These are phyloP conservation scores for Leucaena leucocephala DNA, from an alignment of 306 rosid genomes.

Conservation along the genomic window DNA sequence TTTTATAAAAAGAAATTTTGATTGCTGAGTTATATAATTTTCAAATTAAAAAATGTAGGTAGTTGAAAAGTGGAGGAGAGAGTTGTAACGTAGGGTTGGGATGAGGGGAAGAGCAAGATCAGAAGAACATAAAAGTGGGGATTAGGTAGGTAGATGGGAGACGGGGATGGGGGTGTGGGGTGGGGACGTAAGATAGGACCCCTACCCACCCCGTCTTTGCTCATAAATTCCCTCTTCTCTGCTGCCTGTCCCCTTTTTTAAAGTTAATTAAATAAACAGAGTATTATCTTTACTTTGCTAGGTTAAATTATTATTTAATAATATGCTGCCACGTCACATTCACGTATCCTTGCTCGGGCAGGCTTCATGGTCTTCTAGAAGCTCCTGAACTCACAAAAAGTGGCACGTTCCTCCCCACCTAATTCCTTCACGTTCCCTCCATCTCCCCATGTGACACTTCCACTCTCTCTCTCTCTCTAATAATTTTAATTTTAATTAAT, in stretches of 20 bases:
- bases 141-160: conserved; percentile 9
- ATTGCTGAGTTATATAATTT: no score
- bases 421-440: conserved; percentile 33
- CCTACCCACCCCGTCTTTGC: conserved; percentile 43
- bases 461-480: conserved; percentile 13
- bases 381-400: conserved; percentile 22
- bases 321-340: not conserved
- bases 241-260: not conserved
- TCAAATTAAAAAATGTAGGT: no score
- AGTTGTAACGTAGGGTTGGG: not conserved
- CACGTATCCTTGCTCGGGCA: not conserved
- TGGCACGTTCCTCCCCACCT: conserved; percentile 30
- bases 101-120: not conserved
- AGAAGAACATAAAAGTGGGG: not conserved
- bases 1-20: no score
- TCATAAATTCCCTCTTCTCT: conserved; percentile 31
- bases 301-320: not conserved
- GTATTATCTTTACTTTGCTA: not conserved
- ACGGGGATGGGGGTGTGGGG: conserved; percentile 17
- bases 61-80: not conserved
- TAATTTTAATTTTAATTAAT: no score
- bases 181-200: conserved; percentile 36
- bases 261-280: not conserved
- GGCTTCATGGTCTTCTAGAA: conserved; percentile 28
- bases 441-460: conserved; percentile 19